These are phyloP conservation scores for Cutaneotrichosporon arboriforme DNA, from an alignment of 1,284 basidiomycete genomes.

Conservation along the genomic window DNA sequence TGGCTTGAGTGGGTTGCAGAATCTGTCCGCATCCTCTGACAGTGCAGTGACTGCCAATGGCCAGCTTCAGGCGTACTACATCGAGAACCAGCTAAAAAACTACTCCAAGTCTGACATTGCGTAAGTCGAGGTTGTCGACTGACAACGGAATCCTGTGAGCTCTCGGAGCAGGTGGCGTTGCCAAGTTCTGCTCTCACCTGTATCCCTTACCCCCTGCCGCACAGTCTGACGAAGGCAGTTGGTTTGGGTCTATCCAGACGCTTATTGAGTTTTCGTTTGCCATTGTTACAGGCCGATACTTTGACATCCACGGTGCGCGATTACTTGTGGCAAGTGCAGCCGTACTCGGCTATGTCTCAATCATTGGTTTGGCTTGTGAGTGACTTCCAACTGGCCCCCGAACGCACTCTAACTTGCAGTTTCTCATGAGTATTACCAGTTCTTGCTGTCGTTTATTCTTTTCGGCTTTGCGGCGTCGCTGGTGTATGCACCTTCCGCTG, in stretches of 20 bases:
- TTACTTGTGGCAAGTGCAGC: constrained; percentile 28
- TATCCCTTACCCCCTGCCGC: not conserved
- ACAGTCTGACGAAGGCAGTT: constrained; percentile 18
- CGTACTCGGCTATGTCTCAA: constrained; percentile 21
- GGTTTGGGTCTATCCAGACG: constrained; percentile 38
- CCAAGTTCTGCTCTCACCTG: no score
- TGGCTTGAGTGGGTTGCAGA: constrained; percentile 38
- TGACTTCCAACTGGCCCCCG: not conserved
- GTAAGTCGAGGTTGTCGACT: constrained; percentile 18
- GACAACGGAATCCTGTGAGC: no score
- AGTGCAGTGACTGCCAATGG: constrained; percentile 36
- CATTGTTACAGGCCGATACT: constrained; percentile 37
- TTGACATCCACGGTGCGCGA: constrained; percentile 41
- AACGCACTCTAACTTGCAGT: constrained; percentile 18
- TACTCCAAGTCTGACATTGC: constrained; percentile 37
- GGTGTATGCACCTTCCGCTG: constrained; percentile 40
- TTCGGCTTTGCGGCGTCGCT: constrained; percentile 37
- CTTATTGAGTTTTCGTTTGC: constrained; percentile 35
- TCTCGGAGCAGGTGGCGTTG: no score
- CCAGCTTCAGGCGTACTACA: constrained; percentile 38
- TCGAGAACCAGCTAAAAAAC: constrained; percentile 31
- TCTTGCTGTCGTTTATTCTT: constrained; percentile 37
- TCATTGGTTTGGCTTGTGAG: constrained; percentile 42
- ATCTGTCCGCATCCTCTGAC: not conserved
- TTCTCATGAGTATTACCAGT: constrained; percentile 43